A percentile compares a stretch with the other conserved stretches of the same genome.
Conservation (phyloP, 768 basidiomycete genomes). For the Lactarius indigo region DNA sequence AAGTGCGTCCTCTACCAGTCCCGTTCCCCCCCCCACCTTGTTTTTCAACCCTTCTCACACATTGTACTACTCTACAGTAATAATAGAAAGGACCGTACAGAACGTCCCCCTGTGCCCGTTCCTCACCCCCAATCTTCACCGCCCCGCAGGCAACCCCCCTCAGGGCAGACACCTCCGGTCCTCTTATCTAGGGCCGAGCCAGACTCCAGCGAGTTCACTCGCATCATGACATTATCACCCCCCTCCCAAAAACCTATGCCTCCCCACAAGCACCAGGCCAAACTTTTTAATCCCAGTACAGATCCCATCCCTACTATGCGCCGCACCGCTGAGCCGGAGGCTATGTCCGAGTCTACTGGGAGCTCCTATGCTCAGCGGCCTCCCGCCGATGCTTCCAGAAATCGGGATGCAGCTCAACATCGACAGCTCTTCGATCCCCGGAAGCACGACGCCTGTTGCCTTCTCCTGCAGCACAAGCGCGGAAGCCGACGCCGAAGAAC, state of each 20-base stretch:
- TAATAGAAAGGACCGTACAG: constrained; percentile 21
- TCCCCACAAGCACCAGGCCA: constrained; percentile 36
- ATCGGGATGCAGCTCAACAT: constrained; percentile 35
- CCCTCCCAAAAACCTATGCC: constrained; percentile 38
- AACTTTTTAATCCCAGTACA: constrained; percentile 70
- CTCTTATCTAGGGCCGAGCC: constrained; percentile 45
- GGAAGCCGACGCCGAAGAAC: constrained; percentile 52
- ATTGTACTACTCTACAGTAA: background rate
- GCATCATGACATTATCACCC: constrained; percentile 69
- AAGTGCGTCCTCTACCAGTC: constrained; percentile 38
- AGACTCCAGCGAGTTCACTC: constrained; percentile 70
- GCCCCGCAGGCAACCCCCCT: constrained; percentile 35
- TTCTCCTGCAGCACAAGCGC: constrained; percentile 64
- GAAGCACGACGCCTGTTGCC: constrained; percentile 82
- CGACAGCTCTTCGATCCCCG: constrained; percentile 83
- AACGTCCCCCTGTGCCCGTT: constrained; percentile 32
- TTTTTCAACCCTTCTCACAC: background rate
- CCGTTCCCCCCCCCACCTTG: background rate
- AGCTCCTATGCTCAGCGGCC: constrained; percentile 46
- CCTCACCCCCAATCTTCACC: constrained; percentile 32
- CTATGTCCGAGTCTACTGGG: constrained; percentile 54
- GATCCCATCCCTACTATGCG: constrained; percentile 57
- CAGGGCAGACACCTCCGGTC: constrained; percentile 37
- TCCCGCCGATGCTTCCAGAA: constrained; percentile 33
- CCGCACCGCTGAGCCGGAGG: constrained; percentile 61